Evolutionary conservation across 2,329 filamentous ascomycete genomes (phyloP), one percentile per base, ranked within the genome.

Genomic region (Dactylella cylindrospora): DNA sequence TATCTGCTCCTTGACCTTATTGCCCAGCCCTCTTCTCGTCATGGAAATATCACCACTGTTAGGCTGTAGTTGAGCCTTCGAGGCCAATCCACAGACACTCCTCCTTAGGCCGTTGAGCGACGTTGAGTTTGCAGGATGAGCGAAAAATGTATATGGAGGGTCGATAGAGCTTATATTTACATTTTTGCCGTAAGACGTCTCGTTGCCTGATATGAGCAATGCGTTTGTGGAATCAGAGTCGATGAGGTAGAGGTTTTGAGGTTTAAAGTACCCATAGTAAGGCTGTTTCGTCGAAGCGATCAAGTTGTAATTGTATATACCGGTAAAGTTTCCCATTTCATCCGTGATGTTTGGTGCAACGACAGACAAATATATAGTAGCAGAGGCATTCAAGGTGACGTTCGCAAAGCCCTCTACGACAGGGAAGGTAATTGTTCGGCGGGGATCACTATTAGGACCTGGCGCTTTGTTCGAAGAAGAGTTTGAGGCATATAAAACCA

Each of bases 1-100:
- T 71, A 98, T 95, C 69, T 95, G 89, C 71, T 95, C 85, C 71
- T 90, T 90, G 0, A 88, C 88, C 60, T 84, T 77, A 44, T 81
- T 81, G 2, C 82, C 82, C 1, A 78, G 74, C 2, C 82, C 87
- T 25, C 83, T 80, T 22, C 78, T 83, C 2, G 84, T 90, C 77
- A 95, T 86, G 31, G 80, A 77, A 36, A 80, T 82, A 10, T 74
- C 76, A 23, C 83, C 74, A 31, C 78, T 78, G 22, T 78, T 80
- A 3, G 79, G 78, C 39, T 77, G 77, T 53, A 87, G 82, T 67
- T 82, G 79, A 15, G 87, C 84, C 59, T 80, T 79, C 15, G 77
- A 79, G 65, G 79, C 77, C 40, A 97, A 75, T 1, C 89, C 93
- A 71, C 93, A 98, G 70, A 84, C 90, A 3, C 91, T 97, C 59